Base-by-base conservation (phyloP, 805 yeast species). In the Brettanomyces sp. region DNA sequence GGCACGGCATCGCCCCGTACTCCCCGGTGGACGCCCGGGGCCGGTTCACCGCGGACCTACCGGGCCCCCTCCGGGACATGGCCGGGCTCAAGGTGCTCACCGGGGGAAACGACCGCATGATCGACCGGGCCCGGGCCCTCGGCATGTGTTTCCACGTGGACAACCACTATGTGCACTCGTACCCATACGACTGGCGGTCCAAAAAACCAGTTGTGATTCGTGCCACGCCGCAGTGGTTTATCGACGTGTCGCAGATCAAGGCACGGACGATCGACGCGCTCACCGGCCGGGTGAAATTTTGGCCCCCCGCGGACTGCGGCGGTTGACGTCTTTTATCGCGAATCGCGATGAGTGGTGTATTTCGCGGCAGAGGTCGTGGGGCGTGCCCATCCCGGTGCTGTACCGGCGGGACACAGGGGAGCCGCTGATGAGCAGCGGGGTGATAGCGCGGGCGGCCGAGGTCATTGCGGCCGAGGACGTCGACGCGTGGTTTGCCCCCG, bases 151-250 rank as follows among this genome's bases (percentile, higher is more conserved):
- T 70, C 49, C 58, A 70, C n/a, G 52, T 71, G 2, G 69, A 80
- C 46, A 64, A 66, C 35, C 66, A 70, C 34, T 82, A 82, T 57
- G 65, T 61, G 9, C 99, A 93, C 64, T 86, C 91, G 3, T 91
- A 91, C 56, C 98, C 99, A 0, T 89, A 87, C 58, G 99, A 93
- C 61, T 93, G 99, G 99, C 76, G 99, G 55, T 86, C 95, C 2
- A 90, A 90, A 59, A 84, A 83, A 39, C 99, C 99, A 0, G 89
- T 93, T n/a, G 81, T 93, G 43, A 87, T 93, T 48, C 73, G 98
- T 49, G 81, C 98, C 0, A 93, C 99, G 0, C 93, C 96, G 1
- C 99, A 93, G 64, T 93, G 98, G 95, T 93, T 93, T 63, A 84
- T 93, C 6, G 85, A 90, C 59, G 85, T 93, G 33, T 85, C 81